Percentiles rank a stretch among this genome's conserved stretches.
Conservation (phyloP, 2,329 filamentous ascomycete species). For the Diaporthe citrichinensis region DNA sequence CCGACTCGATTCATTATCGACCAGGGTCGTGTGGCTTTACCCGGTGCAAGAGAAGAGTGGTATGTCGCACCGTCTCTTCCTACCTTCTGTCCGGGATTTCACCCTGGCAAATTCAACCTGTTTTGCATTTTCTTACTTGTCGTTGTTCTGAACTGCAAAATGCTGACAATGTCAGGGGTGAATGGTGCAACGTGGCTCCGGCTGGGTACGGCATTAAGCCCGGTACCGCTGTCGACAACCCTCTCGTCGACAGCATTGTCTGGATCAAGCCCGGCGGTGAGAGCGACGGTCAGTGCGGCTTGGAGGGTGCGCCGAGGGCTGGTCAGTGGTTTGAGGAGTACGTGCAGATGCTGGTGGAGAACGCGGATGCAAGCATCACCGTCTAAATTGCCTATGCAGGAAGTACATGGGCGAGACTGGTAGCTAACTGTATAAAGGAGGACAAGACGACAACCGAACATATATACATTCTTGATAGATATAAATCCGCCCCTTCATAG, state of each 20-base stretch:
- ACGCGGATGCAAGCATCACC: constrained; percentile 48
- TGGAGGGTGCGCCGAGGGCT: constrained; percentile 54
- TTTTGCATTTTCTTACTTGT: neutral
- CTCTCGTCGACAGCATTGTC: constrained; percentile 57
- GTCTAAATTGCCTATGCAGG: neutral
- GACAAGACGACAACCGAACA: neutral
- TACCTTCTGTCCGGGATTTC: neutral
- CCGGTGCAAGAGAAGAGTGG: constrained; percentile 55
- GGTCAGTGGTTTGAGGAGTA: constrained; percentile 60
- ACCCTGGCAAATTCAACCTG: neutral
- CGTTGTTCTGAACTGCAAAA: neutral
- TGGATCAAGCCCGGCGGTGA: constrained; percentile 63
- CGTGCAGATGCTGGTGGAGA: constrained; percentile 56
- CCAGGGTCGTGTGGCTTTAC: constrained; percentile 56
- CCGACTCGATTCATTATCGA: constrained; percentile 61
- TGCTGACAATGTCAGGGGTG: neutral
- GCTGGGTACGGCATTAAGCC: constrained; percentile 19
- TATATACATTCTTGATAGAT: neutral
- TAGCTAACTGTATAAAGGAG: neutral
- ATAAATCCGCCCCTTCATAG: neutral
- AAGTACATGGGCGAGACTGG: neutral
- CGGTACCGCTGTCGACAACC: constrained; percentile 52
- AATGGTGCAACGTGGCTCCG: constrained; percentile 12
- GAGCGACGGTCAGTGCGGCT: constrained; percentile 57
- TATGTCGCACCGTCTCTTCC: constrained; percentile 8